Evolutionary conservation across 2,329 filamentous ascomycete genomes (phyloP).

Genomic region (Colletotrichum scovillei): DNA sequence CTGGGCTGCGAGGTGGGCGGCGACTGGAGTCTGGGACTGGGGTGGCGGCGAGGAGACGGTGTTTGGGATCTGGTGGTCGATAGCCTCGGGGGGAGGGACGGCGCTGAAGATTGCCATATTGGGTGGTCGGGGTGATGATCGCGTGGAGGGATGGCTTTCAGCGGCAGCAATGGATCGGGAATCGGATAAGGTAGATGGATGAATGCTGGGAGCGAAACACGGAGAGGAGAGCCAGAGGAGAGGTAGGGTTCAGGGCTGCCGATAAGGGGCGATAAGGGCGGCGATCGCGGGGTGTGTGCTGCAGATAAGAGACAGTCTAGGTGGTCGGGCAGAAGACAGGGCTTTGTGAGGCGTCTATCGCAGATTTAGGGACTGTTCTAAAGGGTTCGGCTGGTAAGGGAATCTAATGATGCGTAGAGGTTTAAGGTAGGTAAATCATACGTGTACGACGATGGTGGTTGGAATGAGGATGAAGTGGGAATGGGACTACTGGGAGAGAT

Average conservation of each 20-base stretch:
- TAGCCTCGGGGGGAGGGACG: conserved; percentile 58
- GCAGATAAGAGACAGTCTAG: conserved; percentile 6
- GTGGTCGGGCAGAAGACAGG: neutral
- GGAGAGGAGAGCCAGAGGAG: neutral
- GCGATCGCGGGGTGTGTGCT: conserved; percentile 24
- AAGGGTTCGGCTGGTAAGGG: neutral
- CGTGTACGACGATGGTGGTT: neutral
- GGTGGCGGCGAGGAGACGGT: conserved; percentile 37
- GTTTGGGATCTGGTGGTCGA: conserved; percentile 38
- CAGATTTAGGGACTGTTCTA: neutral
- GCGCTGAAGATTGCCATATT: conserved; percentile 65
- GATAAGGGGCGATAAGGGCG: conserved; percentile 28
- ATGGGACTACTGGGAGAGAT: neutral
- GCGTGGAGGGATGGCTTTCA: neutral
- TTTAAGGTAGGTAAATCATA: neutral
- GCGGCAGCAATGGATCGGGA: neutral
- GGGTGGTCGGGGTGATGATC: neutral
- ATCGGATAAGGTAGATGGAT: neutral
- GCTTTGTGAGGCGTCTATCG: neutral
- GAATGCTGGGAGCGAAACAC: neutral
- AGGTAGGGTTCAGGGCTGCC: conserved; percentile 32
- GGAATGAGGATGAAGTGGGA: neutral
- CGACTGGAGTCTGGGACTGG: conserved; percentile 23
- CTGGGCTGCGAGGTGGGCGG: conserved; percentile 38
- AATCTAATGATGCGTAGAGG: neutral